Evolutionary conservation across 495 filamentous ascomycete species (phyloP), one percentile per base, ranked within the genome.

Genomic region (Cryomyces antarcticus): DNA sequence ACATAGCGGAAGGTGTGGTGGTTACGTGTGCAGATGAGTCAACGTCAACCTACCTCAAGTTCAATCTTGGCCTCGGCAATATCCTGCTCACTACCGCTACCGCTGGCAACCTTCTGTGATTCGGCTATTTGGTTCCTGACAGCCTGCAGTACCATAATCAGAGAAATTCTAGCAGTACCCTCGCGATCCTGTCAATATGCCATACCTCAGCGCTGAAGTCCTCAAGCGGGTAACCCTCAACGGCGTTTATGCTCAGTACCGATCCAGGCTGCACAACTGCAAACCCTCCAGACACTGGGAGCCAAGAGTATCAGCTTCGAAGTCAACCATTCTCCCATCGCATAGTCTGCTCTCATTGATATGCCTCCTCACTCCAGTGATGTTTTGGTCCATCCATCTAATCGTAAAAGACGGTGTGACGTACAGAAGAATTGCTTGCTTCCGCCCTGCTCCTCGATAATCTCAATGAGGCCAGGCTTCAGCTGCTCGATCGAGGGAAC

Each of bases 401-500:
- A 24, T 24, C 17, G 17, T 24, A 24, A 2, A 24, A 7, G n/a
- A 29, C n/a, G 13, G 24, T 17, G n/a, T 7, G 36, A 74, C 88
- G 53, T 81, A 95, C 89, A 71, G 82, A 96, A 99, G 69, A 84
- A 96, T 63, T 89, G 82, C 77, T 96, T 95, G 82, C 63, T 93
- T 58, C 82, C 80, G 52, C 76, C 69, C 55, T 68, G 73, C 73
- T 99, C 89, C 71, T 96, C 89, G 53, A 96, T 76, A 52, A 99
- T 69, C 67, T 96, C 89, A 50, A 99, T 72, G 48, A 96, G 65
- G 53, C 89, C 89, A 41, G 89, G 86, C 72, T 87, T 92, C 60
- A 99, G 72, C 71, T 99, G 89, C 72, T 99, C 89, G 55, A 99
- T 94, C 40, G 89, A 87, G 38, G 89, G 88, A 51, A 99, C 92